phyloP scores from a whole-genome alignment of 768 basidiomycete genomes.

The Amylocystis lapponica region DNA sequence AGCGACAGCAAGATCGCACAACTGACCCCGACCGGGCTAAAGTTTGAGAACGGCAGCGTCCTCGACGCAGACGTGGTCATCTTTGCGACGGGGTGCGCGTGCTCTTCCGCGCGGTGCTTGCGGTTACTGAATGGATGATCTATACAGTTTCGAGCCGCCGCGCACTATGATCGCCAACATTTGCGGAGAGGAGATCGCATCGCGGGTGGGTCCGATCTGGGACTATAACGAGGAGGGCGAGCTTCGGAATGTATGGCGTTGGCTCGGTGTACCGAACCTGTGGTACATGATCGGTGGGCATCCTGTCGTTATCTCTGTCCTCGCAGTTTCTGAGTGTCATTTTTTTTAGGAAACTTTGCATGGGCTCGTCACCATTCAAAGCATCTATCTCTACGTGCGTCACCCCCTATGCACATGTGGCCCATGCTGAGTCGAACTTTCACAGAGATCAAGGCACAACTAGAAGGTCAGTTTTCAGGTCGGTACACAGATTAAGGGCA shows the following conservation, averaged over 20 bases:
- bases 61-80: constrained; percentile 46
- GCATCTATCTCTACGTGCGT: constrained; percentile 59
- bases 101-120: not conserved
- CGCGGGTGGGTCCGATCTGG: constrained; percentile 50
- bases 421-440: no score
- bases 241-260: constrained; percentile 37
- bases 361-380: constrained; percentile 63
- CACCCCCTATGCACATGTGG: not conserved
- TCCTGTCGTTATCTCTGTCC: not conserved
- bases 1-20: constrained; percentile 35
- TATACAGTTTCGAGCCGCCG: constrained; percentile 39
- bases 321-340: not conserved
- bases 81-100: constrained; percentile 41
- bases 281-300: constrained; percentile 55
- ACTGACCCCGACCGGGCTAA: constrained; percentile 33
- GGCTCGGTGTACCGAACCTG: constrained; percentile 45
- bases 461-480: constrained; percentile 38
- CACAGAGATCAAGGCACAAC: constrained; percentile 65
- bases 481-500: no score
- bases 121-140: not conserved
- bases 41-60: constrained; percentile 36
- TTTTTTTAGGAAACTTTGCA: constrained; percentile 45
- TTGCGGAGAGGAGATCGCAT: constrained; percentile 40
- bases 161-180: constrained; percentile 35
- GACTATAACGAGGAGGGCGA: constrained; percentile 64